Base-by-base conservation (phyloP, 2,329 filamentous ascomycete species). In the Penicillium crustosum region DNA sequence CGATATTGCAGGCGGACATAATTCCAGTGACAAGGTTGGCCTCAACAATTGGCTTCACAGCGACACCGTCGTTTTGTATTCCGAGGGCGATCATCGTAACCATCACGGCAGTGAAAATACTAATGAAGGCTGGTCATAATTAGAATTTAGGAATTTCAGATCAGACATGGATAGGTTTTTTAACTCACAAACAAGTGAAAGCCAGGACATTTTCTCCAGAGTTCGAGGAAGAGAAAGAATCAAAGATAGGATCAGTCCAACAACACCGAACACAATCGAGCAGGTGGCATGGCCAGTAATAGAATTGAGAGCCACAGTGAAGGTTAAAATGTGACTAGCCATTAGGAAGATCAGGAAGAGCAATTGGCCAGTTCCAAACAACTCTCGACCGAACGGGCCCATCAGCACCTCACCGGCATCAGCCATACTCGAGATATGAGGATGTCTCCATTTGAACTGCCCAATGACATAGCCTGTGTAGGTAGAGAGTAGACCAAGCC, bases 231-330 rank as follows among this genome's bases (percentile, higher is more conserved):
- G 64, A 48, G 83, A 83, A 12, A 84, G 76, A 13, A 83, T 43
- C 66, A 83, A 82, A 57, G 82, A 86, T 3, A 89, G 62, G 2
- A 80, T 69, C 51, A 86, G 61, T 0, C 84, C 85, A 4, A 85
- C 74, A n/a, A 85, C 75, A 6, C 79, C 82, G 74, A 83, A 88
- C 2, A 84, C 75, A 49, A 88, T 83, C 10, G 84, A 84, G 71
- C 86, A 89, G 0, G 81, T 79, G 0, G 78, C 82, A 60, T 87
- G 80, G 2, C 82, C 72, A 8, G 84, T 85, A 47, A 89, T 76
- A 53, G 81, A 83, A 63, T 85, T 85, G 70, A 89, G 82, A 65
- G 86, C 86, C 65, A 89, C 86, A 85, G 7, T 31, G 29, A 31
- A 31, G 4, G 29, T 31, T 10, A 31, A 12, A 10, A 31, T 31